These are phyloP conservation scores for Venturia effusa DNA, from an alignment of 2,329 filamentous ascomycete species.

Conservation along the genomic window DNA sequence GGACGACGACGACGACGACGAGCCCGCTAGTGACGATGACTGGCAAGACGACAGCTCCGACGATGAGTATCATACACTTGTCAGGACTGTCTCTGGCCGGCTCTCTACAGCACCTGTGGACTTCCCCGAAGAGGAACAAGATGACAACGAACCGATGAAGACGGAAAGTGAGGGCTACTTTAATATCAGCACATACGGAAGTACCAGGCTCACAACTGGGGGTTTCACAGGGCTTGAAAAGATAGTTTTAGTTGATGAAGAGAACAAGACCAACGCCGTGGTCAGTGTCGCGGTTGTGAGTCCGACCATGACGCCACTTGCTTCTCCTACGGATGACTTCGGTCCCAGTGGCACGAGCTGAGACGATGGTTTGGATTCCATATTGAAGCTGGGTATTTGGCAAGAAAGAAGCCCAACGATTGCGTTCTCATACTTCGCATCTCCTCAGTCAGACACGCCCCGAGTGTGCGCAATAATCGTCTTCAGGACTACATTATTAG, in stretches of 20 bases:
- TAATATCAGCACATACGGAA: not conserved
- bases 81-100: not conserved
- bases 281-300: constrained; percentile 1
- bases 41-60: constrained; percentile 5
- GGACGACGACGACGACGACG: not conserved
- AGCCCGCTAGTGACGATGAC: not conserved
- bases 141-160: not conserved
- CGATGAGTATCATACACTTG: constrained; percentile 8
- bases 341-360: not conserved
- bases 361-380: not conserved
- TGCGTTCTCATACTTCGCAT: not conserved
- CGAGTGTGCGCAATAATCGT: too few species aligned
- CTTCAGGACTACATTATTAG: too few species aligned
- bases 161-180: not conserved
- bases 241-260: not conserved
- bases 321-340: not conserved
- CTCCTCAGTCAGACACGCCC: not conserved
- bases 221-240: not conserved
- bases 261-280: not conserved
- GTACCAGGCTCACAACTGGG: not conserved
- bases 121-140: not conserved
- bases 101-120: not conserved
- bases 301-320: not conserved
- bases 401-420: too few species aligned
- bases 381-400: too few species aligned